A percentile compares a stretch with the other conserved stretches of the same genome.
These are phyloP conservation scores for Fusarium cyanostomum DNA, from an alignment of 2,329 filamentous ascomycete genomes.

Conservation along the genomic window DNA sequence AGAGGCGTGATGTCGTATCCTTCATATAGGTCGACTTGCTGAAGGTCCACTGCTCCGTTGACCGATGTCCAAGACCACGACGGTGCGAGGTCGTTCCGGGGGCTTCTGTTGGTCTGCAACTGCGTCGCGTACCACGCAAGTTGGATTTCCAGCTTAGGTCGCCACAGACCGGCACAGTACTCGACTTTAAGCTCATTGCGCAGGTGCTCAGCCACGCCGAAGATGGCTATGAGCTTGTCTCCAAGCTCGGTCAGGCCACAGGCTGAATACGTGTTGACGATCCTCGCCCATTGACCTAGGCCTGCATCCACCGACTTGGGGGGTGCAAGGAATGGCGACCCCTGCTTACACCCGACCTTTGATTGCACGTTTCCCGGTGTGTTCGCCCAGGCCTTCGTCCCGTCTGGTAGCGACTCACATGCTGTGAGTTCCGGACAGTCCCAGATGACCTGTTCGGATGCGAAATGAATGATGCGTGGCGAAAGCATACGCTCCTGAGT, in stretches of 20 bases:
- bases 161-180: constrained; percentile 21
- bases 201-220: constrained; percentile 13
- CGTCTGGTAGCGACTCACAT: neutral
- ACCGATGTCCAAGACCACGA: constrained; percentile 22
- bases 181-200: constrained; percentile 3
- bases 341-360: constrained; percentile 10
- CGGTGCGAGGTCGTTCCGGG: constrained; percentile 17
- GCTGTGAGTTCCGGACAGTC: constrained; percentile 16
- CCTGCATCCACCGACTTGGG: neutral
- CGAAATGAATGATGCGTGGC: constrained; percentile 19
- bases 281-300: constrained; percentile 13
- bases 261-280: constrained; percentile 17
- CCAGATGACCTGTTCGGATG: constrained; percentile 21
- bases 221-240: constrained; percentile 18
- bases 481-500: constrained; percentile 22
- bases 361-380: no score
- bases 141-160: constrained; percentile 16
- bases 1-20: constrained; percentile 8
- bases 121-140: constrained; percentile 6
- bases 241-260: constrained; percentile 11
- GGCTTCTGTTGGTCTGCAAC: neutral
- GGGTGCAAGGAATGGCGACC: neutral
- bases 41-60: constrained; percentile 8
- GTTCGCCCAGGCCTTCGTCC: neutral
- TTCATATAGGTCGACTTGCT: neutral